Percentiles rank a stretch among this genome's conserved stretches.
phyloP scores from a whole-genome alignment of 768 basidiomycete genomes.

The Boletus rubescentipes region DNA sequence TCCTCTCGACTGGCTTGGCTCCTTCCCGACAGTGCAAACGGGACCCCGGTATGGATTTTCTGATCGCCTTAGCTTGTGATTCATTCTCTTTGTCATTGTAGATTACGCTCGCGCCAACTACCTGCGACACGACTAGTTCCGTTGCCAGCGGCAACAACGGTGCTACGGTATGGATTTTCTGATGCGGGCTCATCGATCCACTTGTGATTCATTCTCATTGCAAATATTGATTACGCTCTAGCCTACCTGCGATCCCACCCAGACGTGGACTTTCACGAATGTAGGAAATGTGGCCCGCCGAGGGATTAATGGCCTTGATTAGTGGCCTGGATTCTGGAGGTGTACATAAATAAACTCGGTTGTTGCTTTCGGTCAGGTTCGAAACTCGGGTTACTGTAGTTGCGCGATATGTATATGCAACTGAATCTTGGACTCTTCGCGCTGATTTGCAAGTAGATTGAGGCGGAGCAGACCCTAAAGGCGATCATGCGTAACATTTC shows the following conservation, averaged over 20 bases:
- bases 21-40: neutral
- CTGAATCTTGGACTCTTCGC: too few species aligned
- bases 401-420: too few species aligned
- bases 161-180: neutral
- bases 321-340: neutral
- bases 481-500: too few species aligned
- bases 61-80: too few species aligned
- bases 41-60: neutral
- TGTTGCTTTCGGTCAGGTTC: too few species aligned
- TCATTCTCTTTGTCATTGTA: neutral
- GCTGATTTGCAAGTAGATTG: too few species aligned
- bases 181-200: neutral
- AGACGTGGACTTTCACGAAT: neutral
- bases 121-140: neutral
- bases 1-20: neutral
- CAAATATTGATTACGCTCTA: neutral
- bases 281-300: neutral
- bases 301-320: neutral
- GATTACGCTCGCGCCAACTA: neutral
- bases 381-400: too few species aligned
- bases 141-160: neutral
- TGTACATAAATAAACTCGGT: neutral
- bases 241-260: neutral
- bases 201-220: neutral
- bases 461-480: too few species aligned